Conservation (phyloP, 495 filamentous ascomycete genomes). For the Neurospora sp. region DNA sequence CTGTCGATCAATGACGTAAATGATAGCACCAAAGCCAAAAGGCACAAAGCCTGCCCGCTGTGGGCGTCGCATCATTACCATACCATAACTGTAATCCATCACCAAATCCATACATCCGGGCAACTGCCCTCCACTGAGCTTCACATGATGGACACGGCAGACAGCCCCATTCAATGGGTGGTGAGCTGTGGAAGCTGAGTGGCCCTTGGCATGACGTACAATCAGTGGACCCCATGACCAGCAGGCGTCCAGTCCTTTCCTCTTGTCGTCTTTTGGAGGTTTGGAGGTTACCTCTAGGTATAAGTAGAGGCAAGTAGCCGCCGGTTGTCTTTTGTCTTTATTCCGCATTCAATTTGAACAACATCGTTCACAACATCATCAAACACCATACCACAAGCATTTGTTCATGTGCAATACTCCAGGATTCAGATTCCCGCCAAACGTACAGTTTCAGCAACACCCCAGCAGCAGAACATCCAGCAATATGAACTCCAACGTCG, state of each 20-base stretch:
- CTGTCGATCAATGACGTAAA: background rate
- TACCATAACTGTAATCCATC: background rate
- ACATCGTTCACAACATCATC: background rate
- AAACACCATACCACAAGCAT: background rate
- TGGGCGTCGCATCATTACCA: background rate
- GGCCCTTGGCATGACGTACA: background rate
- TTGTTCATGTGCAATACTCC: background rate
- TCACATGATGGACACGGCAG: background rate
- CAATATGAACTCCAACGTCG: conserved; percentile 27
- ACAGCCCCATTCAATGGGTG: background rate
- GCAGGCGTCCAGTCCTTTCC: too few relatives aligned
- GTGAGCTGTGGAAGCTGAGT: background rate
- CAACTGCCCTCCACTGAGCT: background rate
- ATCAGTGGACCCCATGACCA: background rate
- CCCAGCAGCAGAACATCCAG: background rate
- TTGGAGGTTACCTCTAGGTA: background rate
- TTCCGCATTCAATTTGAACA: background rate
- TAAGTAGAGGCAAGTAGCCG: background rate
- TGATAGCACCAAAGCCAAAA: background rate
- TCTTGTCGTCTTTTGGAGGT: background rate
- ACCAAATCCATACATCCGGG: background rate
- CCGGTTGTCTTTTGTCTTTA: background rate
- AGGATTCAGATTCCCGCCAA: background rate
- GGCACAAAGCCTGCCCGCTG: background rate
- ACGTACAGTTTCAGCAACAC: background rate